Conservation (phyloP, 2,329 filamentous ascomycete genomes). For the Botrytis fabae region DNA sequence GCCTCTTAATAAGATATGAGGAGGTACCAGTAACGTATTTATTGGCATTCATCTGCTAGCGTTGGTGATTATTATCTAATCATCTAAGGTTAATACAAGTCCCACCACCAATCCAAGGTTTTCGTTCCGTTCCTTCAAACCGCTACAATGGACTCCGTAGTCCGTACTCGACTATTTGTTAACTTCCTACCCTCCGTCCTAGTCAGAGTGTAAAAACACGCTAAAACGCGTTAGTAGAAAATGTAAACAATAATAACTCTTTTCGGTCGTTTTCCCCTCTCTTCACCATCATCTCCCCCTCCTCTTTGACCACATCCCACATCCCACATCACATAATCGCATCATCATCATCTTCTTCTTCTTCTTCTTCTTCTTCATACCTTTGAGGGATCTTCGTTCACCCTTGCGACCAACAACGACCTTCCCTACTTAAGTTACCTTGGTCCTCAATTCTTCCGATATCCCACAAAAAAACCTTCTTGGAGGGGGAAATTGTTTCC, state of each 20-base stretch:
- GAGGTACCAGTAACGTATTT: too few relatives aligned
- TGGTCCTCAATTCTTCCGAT: conserved; percentile 4
- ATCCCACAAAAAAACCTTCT: neutral
- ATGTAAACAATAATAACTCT: conserved; percentile 17
- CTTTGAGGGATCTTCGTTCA: conserved; percentile 4
- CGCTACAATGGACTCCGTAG: too few relatives aligned
- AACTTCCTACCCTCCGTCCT: neutral
- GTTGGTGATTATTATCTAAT: neutral
- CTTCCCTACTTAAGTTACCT: conserved; percentile 3
- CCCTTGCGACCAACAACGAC: conserved; percentile 5
- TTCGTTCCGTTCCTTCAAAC: neutral
- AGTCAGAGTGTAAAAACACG: neutral
- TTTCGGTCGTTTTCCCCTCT: neutral
- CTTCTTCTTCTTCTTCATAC: neutral
- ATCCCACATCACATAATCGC: neutral
- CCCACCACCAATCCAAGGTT: neutral
- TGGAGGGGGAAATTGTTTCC: neutral
- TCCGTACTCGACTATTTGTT: neutral
- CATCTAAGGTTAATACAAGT: neutral
- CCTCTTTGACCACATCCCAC: neutral
- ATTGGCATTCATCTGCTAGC: too few relatives aligned
- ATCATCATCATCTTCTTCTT: neutral
- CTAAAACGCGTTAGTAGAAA: neutral
- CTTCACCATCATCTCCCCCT: neutral
- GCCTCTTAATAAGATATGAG: too few relatives aligned